Base-by-base conservation (phyloP, 371 early-diverging fungal genomes). In the Polyrhizophydium stewartii region DNA sequence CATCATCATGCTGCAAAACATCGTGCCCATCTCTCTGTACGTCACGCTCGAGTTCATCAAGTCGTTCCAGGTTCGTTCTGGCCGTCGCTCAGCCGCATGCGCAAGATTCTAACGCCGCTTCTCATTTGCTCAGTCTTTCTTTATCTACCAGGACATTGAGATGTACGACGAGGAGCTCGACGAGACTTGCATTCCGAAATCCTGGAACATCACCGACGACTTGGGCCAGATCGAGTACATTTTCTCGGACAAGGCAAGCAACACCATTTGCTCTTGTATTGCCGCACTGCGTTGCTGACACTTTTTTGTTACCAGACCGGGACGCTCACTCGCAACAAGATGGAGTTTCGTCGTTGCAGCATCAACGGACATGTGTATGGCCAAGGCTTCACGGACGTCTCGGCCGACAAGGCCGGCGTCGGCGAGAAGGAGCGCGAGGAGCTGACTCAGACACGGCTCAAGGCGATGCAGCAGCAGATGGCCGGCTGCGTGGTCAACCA, bases 11-110 rank as follows among this genome's bases (percentile, higher is more conserved):
- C 87, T 84, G 68, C 89, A 89, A 68, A 86, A 84, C 50, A 79
- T 92, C 30, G 87, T 99, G 22, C 99, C 99, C 0, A 92, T 99
- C 56, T 95, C 97, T 31, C 85, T 99, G 38, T 98, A 97, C 70
- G 91, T 99, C 55, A 94, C 93, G 22, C 86, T 99, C 27, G 99
- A 99, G 72, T 80, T 93, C 9, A 66, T 73, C n/a, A 76, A 76
- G 47, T 37, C 68, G n/a, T 33, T 66, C 9, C 72, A 70, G 64
- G 68, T 68, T 32, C 12, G 51, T 53, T 16, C 40, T 40, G 10
- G 40, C 40, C 19, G 10, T 40, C 40, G 12, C 40, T 40, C 40
- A 40, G 19, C 40, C 19, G 40, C 40, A 40, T 40, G 12, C 10
- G 19, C 40, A n/a, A n/a, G n/a, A n/a, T n/a, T n/a, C n/a, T n/a